A percentile compares a stretch with the other conserved stretches of the same genome.
Conservation (phyloP, 2,329 filamentous ascomycete species). For the Fusarium chlamydosporum region DNA sequence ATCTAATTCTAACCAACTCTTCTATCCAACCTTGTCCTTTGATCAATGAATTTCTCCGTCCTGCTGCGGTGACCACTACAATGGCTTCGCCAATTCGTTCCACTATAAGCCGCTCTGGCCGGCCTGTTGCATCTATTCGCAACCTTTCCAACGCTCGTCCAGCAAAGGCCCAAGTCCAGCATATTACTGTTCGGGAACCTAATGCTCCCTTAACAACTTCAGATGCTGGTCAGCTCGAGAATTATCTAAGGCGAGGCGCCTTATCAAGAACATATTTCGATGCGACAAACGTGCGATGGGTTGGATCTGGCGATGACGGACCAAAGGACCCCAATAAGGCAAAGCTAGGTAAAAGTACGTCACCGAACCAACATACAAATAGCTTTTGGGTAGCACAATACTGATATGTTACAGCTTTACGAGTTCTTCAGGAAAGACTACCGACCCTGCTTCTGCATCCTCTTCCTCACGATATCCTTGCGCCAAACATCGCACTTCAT, state of each 20-base stretch:
- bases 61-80: constrained; percentile 49
- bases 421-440: constrained; percentile 75
- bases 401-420: constrained; percentile 64
- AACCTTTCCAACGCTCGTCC: constrained; percentile 52
- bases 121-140: constrained; percentile 47
- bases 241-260: constrained; percentile 27
- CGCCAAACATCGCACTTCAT: constrained; percentile 78
- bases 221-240: constrained; percentile 20
- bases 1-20: constrained; percentile 3
- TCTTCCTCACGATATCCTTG: constrained; percentile 80
- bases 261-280: constrained; percentile 54
- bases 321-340: constrained; percentile 69
- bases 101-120: constrained; percentile 47
- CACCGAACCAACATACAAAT: not conserved
- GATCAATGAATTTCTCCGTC: constrained; percentile 46
- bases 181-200: constrained; percentile 35
- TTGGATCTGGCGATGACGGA: constrained; percentile 52
- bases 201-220: constrained; percentile 13
- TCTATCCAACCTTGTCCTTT: constrained; percentile 2
- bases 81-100: constrained; percentile 56
- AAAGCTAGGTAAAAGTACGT: constrained; percentile 74
- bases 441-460: constrained; percentile 76
- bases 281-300: constrained; percentile 51
- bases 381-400: not conserved
- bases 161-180: constrained; percentile 52